Evolutionary conservation across 2,329 filamentous ascomycete genomes (phyloP), one percentile per base, ranked within the genome.

Genomic region (Pezicula neosporulosa): DNA sequence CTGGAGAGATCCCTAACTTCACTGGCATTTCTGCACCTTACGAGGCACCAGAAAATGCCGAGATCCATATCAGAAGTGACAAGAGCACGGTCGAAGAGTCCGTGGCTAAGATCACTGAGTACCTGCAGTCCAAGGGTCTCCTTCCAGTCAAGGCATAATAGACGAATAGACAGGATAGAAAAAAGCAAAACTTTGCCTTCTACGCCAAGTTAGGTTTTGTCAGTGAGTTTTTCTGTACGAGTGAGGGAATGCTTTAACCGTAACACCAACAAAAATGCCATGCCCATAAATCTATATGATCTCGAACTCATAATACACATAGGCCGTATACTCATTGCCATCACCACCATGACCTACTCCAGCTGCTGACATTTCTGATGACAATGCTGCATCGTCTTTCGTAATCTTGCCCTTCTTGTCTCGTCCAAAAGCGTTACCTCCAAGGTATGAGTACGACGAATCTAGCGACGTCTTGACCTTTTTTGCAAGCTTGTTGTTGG

Each of bases 271-370:
- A 19, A 42, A 43, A 38, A 50, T 54, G 27, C 18, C 37, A 44
- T 53, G 57, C 56, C 33, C 27, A 13, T 50, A 19, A 19, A 36
- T 54, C 61, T 65, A 68, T 66, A 67, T 60, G 59, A 97, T 84
- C 66, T 94, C 89, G 67, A 97, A 89, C 68, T 96, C 90, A 72
- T 97, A 99, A 76, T 92, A 97, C 66, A 97, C 94, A 72, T 95
- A 99, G 38, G 94, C 87, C 54, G 90, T 94, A 75, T 97, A 99
- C 69, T 97, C 91, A 60, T 82, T 78, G 49, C 85, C 86, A 53
- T 91, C 89, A 16, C 82, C 83, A 12, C 82, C 84, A 33, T 79
- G 73, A 0, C 76, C 78, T 46, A 86, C 68, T 24, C 83, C 87
- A 4, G 86, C 86, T 3, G 87, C 86, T 38, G 90, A 89, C 81